Evolutionary conservation across 2,329 filamentous ascomycete genomes (phyloP).

Genomic region (Ramichloridium luteum): DNA sequence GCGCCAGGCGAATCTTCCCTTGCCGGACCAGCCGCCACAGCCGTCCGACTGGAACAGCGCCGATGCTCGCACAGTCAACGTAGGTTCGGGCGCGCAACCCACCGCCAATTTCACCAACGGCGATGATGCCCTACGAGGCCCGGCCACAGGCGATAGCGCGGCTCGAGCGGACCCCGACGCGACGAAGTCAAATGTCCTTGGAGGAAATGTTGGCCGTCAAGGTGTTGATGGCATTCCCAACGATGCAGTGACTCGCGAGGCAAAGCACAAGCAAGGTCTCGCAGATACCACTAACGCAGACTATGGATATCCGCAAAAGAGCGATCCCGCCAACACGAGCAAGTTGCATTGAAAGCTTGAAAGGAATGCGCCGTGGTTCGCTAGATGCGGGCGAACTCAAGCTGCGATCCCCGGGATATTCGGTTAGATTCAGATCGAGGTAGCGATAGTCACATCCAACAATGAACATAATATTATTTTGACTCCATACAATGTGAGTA

Average conservation of each 20-base stretch:
- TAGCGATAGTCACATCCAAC: no score
- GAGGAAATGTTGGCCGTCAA: constrained; percentile 46
- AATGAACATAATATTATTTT: no score
- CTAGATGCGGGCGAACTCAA: no score
- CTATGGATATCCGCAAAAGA: constrained; percentile 32
- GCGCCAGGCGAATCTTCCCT: constrained; percentile 59
- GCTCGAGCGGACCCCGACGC: constrained; percentile 39
- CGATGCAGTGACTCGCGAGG: constrained; percentile 44
- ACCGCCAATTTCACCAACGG: constrained; percentile 29
- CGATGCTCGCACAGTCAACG: constrained; percentile 56
- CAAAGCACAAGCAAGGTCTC: constrained; percentile 30
- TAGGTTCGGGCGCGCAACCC: constrained; percentile 51
- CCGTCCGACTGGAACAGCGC: constrained; percentile 67
- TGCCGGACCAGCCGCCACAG: constrained; percentile 65
- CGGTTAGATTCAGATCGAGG: not conserved
- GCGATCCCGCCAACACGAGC: constrained; percentile 26
- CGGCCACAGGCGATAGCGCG: constrained; percentile 42
- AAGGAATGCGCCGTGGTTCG: no score
- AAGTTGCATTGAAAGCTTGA: constrained; percentile 6
- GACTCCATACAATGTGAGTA: no score
- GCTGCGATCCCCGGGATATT: not conserved
- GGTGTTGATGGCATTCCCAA: constrained; percentile 49
- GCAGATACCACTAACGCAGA: constrained; percentile 31
- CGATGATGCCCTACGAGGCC: constrained; percentile 34
- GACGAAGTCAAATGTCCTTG: constrained; percentile 38